Conservation (phyloP, 2,329 filamentous ascomycete genomes). For the Alternaria sp. region DNA sequence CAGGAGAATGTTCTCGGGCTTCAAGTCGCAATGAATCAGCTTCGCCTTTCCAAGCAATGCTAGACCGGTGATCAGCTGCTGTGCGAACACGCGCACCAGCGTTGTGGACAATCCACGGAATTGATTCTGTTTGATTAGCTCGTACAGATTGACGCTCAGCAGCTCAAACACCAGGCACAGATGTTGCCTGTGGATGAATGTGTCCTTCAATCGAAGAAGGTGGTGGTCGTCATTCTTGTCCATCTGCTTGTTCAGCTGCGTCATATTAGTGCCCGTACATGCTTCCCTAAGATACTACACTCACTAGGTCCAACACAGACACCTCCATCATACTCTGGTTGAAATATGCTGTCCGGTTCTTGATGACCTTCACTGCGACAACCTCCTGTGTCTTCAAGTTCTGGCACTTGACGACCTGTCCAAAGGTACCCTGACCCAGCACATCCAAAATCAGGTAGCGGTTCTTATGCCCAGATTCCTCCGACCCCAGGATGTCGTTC, state of each 20-base stretch:
- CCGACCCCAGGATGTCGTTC: constrained; percentile 96
- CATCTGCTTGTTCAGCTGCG: constrained; percentile 91
- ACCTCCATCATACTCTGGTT: constrained; percentile 99
- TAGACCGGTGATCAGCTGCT: constrained; percentile 92
- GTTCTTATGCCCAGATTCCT: constrained; percentile 99
- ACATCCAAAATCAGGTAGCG: constrained; percentile 97
- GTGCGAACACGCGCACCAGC: constrained; percentile 94
- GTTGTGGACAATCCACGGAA: constrained; percentile 97
- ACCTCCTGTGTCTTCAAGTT: constrained; percentile 98
- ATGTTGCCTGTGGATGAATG: constrained; percentile 97
- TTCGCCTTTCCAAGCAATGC: constrained; percentile 94
- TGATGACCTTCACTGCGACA: constrained; percentile 98
- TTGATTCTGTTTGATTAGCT: constrained; percentile 99
- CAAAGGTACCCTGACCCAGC: constrained; percentile 95
- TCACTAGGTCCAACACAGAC: constrained; percentile 90
- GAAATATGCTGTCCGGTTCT: constrained; percentile 98
- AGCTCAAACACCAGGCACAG: constrained; percentile 96
- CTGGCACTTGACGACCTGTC: constrained; percentile 98
- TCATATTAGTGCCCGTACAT: constrained; percentile 22
- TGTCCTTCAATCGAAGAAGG: constrained; percentile 91
- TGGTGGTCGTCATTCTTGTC: constrained; percentile 99
- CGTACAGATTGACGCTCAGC: constrained; percentile 95
- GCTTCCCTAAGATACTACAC: constrained; percentile 34
- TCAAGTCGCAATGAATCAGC: constrained; percentile 96
- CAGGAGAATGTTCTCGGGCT: constrained; percentile 95